Percentiles rank a stretch among this genome's conserved stretches.
Conservation (phyloP, 2,329 filamentous ascomycete species). For the Thermochaetoides dissita region DNA sequence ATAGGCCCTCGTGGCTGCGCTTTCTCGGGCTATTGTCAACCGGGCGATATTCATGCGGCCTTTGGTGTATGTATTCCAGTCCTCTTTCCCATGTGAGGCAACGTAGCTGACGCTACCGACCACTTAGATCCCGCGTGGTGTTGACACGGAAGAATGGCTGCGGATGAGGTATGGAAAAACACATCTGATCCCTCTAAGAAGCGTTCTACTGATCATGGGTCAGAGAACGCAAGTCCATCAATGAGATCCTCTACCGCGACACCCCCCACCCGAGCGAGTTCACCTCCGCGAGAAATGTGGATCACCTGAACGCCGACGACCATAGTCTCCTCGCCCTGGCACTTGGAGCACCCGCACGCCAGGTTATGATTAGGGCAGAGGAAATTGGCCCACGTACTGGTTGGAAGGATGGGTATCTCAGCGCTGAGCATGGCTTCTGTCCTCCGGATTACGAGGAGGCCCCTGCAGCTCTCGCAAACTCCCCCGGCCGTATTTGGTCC, state of each 20-base stretch:
- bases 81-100: not conserved
- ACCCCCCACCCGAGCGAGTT: constrained; percentile 28
- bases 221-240: constrained; percentile 33
- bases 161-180: constrained; percentile 23
- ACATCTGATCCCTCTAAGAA: not conserved
- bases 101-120: constrained; percentile 7
- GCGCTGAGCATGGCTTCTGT: constrained; percentile 36
- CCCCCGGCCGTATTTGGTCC: constrained; percentile 39
- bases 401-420: constrained; percentile 40
- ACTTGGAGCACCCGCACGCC: constrained; percentile 38
- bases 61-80: constrained; percentile 23
- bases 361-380: constrained; percentile 38
- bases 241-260: constrained; percentile 32
- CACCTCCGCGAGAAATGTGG: constrained; percentile 30
- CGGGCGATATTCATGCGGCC: constrained; percentile 23
- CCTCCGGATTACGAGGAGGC: constrained; percentile 36
- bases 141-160: constrained; percentile 32
- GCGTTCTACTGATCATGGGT: not conserved
- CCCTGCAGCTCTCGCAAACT: constrained; percentile 30
- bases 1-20: constrained; percentile 23
- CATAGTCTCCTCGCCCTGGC: constrained; percentile 37
- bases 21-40: constrained; percentile 22
- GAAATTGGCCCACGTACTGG: constrained; percentile 36
- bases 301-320: constrained; percentile 32
- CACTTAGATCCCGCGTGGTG: constrained; percentile 28